phyloP scores from a whole-genome alignment of 305 asterid genomes.

The Fraxinus paxiana region DNA sequence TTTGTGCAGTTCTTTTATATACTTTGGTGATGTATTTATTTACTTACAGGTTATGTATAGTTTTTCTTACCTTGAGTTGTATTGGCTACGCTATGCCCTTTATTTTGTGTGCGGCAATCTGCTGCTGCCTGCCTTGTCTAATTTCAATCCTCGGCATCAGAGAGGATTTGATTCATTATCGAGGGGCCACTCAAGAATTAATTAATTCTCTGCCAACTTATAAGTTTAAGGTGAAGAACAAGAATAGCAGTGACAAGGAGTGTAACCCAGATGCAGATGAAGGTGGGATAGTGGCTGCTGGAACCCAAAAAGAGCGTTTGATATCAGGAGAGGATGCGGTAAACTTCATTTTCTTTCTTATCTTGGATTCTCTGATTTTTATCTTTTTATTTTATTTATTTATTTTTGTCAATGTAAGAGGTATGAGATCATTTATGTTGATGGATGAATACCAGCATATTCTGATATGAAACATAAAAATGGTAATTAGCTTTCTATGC shows the following conservation, averaged over 20 bases:
- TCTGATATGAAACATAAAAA: neutral
- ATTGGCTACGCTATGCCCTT: conserved; percentile 97
- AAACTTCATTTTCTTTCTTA: neutral
- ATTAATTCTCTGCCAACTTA: conserved; percentile 87
- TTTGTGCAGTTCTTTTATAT: conserved; percentile 2
- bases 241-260: conserved; percentile 40
- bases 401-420: neutral
- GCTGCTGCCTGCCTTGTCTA: conserved; percentile 98
- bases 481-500: conserved; percentile 1
- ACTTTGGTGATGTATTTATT: conserved; percentile 3
- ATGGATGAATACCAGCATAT: neutral
- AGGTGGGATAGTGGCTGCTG: conserved; percentile 53
- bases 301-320: conserved; percentile 50
- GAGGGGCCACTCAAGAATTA: conserved; percentile 89
- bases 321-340: conserved; percentile 61
- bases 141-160: conserved; percentile 81
- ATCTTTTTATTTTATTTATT: neutral
- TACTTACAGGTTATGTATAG: conserved; percentile 75
- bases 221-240: conserved; percentile 66
- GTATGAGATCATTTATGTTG: neutral
- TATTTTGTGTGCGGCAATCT: conserved; percentile 84
- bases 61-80: conserved; percentile 87
- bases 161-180: conserved; percentile 68
- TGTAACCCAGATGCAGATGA: conserved; percentile 32
- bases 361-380: neutral